Conservation (phyloP, 306 rosid species). For the Cucurbita maxima region DNA sequence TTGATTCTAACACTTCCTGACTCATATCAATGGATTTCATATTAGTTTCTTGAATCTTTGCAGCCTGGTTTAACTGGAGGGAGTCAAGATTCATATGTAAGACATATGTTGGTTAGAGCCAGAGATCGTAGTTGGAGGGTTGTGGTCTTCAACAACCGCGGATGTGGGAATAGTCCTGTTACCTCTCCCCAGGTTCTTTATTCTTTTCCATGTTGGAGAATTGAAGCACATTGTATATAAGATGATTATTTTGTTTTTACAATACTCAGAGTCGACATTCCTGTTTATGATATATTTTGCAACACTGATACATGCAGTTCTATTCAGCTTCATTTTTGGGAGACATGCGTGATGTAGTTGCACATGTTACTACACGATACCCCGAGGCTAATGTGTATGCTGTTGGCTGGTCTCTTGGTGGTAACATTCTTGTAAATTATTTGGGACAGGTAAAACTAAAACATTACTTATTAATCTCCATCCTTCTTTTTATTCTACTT, state of each 20-base stretch:
- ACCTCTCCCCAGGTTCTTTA: conserved; percentile 69
- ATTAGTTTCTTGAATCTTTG: conserved; percentile 7
- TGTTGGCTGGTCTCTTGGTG: conserved; percentile 95
- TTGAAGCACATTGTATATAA: background rate
- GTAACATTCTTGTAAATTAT: conserved; percentile 84
- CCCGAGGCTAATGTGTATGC: conserved; percentile 71
- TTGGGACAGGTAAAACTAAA: conserved; percentile 54
- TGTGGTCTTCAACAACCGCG: conserved; percentile 81
- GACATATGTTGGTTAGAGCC: conserved; percentile 71
- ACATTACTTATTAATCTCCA: background rate
- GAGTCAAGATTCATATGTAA: conserved; percentile 67
- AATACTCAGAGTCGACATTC: background rate
- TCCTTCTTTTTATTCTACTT: background rate
- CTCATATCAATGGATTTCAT: background rate
- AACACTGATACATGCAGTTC: conserved; percentile 52
- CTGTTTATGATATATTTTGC: conserved; percentile 15
- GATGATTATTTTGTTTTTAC: background rate
- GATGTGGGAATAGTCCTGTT: conserved; percentile 82
- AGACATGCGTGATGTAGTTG: conserved; percentile 65
- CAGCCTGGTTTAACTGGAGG: conserved; percentile 99
- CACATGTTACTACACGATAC: conserved; percentile 47
- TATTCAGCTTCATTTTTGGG: conserved; percentile 93
- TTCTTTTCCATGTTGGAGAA: background rate
- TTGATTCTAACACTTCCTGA: background rate
- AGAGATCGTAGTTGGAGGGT: conserved; percentile 64